Conservation (phyloP, 768 basidiomycete species). For the Suillus tomentosus region DNA sequence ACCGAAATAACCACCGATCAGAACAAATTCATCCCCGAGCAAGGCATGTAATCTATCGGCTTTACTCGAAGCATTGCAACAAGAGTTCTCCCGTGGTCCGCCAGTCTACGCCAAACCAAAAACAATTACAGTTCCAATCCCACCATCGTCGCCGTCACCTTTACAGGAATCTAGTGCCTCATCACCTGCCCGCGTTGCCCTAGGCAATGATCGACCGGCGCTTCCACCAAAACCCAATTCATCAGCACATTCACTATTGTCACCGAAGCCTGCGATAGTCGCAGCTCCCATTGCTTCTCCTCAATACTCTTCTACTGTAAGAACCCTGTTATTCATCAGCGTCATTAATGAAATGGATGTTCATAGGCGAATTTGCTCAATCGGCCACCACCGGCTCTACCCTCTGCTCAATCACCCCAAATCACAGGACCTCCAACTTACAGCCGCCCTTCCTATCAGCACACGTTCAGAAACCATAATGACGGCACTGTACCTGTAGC, state of each 20-base stretch:
- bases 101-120: slow-evolving; percentile 88
- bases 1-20: slow-evolving; percentile 9
- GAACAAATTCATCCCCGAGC: slow-evolving; percentile 14
- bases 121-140: slow-evolving; percentile 24
- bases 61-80: slow-evolving; percentile 76
- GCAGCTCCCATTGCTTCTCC: slow-evolving; percentile 15
- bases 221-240: slow-evolving; percentile 41
- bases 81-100: slow-evolving; percentile 81
- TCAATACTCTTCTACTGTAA: slow-evolving; percentile 14
- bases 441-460: slow-evolving; percentile 16
- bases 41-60: slow-evolving; percentile 78
- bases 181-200: slow-evolving; percentile 18
- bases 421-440: neutral
- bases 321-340: neutral
- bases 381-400: slow-evolving; percentile 42
- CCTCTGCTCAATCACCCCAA: slow-evolving; percentile 19
- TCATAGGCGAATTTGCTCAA: slow-evolving; percentile 27
- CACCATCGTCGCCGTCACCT: slow-evolving; percentile 17
- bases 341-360: slow-evolving; percentile 5
- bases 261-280: slow-evolving; percentile 22
- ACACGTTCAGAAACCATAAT: slow-evolving; percentile 18
- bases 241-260: slow-evolving; percentile 13
- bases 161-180: slow-evolving; percentile 23
- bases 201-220: slow-evolving; percentile 35
- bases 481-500: slow-evolving; percentile 26